phyloP scores from a whole-genome alignment of 768 basidiomycete genomes.

The Suillus weaverae region DNA sequence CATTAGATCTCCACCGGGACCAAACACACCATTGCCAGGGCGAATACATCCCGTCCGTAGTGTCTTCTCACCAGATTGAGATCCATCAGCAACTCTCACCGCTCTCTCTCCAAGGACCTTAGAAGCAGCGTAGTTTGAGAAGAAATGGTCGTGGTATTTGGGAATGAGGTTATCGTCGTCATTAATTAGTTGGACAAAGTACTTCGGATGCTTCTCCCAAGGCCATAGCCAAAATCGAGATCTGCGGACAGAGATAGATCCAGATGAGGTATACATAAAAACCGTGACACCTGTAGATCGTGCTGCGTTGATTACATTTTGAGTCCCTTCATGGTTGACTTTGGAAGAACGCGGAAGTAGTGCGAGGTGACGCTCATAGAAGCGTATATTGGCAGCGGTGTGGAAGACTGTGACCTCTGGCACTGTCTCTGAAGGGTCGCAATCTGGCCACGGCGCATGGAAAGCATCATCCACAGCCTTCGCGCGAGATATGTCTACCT shows the following conservation, averaged over 20 bases:
- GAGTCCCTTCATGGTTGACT: conserved; percentile 68
- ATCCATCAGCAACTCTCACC: conserved; percentile 44
- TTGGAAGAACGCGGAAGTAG: conserved; percentile 54
- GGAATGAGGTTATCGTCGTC: conserved; percentile 59
- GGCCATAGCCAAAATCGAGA: conserved; percentile 71
- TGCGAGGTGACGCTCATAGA: conserved; percentile 60
- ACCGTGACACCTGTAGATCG: conserved; percentile 53
- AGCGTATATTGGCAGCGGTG: conserved; percentile 76
- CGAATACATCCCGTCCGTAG: conserved; percentile 73
- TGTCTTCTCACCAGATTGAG: conserved; percentile 30
- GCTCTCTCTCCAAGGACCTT: conserved; percentile 58
- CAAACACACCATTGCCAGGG: conserved; percentile 78
- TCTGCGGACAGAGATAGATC: conserved; percentile 57
- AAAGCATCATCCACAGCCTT: conserved; percentile 61
- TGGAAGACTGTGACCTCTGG: conserved; percentile 65
- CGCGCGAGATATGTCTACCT: conserved; percentile 58
- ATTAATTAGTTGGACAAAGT: conserved; percentile 61
- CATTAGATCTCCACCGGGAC: conserved; percentile 71
- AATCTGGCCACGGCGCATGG: conserved; percentile 56
- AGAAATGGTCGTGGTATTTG: conserved; percentile 58
- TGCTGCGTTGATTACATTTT: conserved; percentile 64
- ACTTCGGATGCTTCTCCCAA: conserved; percentile 61
- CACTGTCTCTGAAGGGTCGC: conserved; percentile 21
- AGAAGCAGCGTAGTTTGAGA: conserved; percentile 76
- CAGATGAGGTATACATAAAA: conserved; percentile 75